phyloP scores from a whole-genome alignment of 2,329 filamentous ascomycete genomes.

The Hypoxylon sp. region DNA sequence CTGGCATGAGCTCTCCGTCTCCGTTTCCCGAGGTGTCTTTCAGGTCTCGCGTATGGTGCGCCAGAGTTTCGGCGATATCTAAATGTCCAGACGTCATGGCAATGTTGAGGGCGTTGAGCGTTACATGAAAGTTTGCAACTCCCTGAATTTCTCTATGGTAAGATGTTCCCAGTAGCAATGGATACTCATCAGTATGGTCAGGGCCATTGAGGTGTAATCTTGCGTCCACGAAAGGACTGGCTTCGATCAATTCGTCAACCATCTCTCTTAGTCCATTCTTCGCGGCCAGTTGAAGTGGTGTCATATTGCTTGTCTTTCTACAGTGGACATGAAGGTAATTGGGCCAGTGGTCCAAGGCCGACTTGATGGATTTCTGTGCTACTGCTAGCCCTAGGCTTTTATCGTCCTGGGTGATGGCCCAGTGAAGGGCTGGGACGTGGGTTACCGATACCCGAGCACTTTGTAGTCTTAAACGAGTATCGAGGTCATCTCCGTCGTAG shows the following conservation, averaged over 20 bases:
- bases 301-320: neutral
- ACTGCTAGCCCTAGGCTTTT: neutral
- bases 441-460: neutral
- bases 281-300: neutral
- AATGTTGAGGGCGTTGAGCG: neutral
- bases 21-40: neutral
- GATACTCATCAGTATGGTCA: neutral
- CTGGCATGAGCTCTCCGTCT: too few species aligned
- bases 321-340: neutral
- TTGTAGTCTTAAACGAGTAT: neutral
- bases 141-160: neutral
- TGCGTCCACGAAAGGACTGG: neutral
- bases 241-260: neutral
- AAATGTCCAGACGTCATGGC: neutral
- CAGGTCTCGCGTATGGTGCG: neutral
- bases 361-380: slow-evolving; percentile 9
- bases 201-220: neutral
- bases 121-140: neutral
- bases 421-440: slow-evolving; percentile 9
- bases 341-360: slow-evolving; percentile 3
- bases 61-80: neutral
- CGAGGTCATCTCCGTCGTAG: neutral
- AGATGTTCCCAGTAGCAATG: neutral
- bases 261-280: neutral
- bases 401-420: neutral